These are phyloP conservation scores for Diplodia corticola DNA, from an alignment of 2,329 filamentous ascomycete species.

Conservation along the genomic window DNA sequence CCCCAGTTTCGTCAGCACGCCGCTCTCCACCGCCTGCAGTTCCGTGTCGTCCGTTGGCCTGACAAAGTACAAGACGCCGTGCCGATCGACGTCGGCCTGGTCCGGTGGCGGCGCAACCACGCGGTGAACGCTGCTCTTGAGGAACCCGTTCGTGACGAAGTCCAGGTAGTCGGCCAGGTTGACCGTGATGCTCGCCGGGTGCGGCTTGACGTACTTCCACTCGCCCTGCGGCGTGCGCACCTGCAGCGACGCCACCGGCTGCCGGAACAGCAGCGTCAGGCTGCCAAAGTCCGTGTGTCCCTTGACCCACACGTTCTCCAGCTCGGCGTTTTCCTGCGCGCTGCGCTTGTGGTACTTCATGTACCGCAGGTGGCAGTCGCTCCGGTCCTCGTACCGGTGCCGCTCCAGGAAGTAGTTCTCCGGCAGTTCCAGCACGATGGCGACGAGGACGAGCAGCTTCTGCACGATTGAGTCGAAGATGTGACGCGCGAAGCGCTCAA, in stretches of 20 bases:
- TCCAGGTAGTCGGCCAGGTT: conserved; percentile 38
- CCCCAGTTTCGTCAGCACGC: conserved; percentile 35
- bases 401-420: conserved; percentile 8
- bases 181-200: conserved; percentile 32
- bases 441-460: conserved; percentile 2
- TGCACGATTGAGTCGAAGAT: conserved; percentile 1
- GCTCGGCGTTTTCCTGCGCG: conserved; percentile 29
- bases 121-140: conserved; percentile 49
- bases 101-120: conserved; percentile 48
- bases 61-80: conserved; percentile 33
- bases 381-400: conserved; percentile 6
- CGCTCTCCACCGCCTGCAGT: conserved; percentile 4
- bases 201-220: conserved; percentile 33
- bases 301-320: conserved; percentile 34
- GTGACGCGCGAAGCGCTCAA: conserved; percentile 52
- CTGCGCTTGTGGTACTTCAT: conserved; percentile 2
- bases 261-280: conserved; percentile 29
- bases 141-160: conserved; percentile 50
- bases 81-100: conserved; percentile 40
- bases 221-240: conserved; percentile 30
- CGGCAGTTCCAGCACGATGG: conserved; percentile 2
- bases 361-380: conserved; percentile 3
- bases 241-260: conserved; percentile 32
- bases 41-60: conserved; percentile 13
- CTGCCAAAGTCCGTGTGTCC: conserved; percentile 34